Conservation (phyloP, 768 basidiomycete species). For the Tylopilus rubrobrunneus region DNA sequence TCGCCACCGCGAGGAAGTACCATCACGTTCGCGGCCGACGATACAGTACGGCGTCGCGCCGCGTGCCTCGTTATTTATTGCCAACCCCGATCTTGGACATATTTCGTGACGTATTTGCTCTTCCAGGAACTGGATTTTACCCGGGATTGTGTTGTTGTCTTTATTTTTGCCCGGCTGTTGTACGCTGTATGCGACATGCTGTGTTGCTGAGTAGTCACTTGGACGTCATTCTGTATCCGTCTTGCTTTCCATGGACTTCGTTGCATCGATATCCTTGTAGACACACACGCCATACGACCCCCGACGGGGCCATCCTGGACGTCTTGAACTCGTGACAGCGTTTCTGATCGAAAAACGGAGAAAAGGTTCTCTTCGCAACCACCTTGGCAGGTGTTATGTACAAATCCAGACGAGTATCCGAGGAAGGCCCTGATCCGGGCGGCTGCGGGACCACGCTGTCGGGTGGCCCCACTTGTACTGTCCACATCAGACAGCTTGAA, state of each 20-base stretch:
- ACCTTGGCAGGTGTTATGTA: background rate
- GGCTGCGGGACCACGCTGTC: conserved; percentile 1
- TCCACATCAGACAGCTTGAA: background rate
- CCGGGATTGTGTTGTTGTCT: background rate
- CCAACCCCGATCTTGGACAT: conserved; percentile 49
- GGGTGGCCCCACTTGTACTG: background rate
- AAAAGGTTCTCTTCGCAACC: background rate
- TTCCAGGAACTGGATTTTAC: background rate
- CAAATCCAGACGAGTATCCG: background rate
- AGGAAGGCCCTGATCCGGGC: background rate
- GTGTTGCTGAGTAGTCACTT: background rate
- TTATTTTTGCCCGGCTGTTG: background rate
- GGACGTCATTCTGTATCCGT: conserved; percentile 4
- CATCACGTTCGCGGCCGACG: conserved; percentile 35
- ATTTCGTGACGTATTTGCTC: conserved; percentile 10
- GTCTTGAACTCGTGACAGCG: background rate
- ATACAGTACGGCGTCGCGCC: conserved; percentile 66
- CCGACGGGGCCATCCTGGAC: background rate
- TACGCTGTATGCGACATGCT: conserved; percentile 5
- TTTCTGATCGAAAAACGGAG: background rate
- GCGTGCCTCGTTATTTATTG: conserved; percentile 61
- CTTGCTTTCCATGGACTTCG: conserved; percentile 1
- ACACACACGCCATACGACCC: background rate
- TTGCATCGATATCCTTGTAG: conserved; percentile 8
- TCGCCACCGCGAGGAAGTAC: conserved; percentile 40